A percentile compares a stretch with the other conserved stretches of the same genome.
These are phyloP conservation scores for Mycena latifolia DNA, from an alignment of 768 basidiomycete genomes.

Conservation along the genomic window DNA sequence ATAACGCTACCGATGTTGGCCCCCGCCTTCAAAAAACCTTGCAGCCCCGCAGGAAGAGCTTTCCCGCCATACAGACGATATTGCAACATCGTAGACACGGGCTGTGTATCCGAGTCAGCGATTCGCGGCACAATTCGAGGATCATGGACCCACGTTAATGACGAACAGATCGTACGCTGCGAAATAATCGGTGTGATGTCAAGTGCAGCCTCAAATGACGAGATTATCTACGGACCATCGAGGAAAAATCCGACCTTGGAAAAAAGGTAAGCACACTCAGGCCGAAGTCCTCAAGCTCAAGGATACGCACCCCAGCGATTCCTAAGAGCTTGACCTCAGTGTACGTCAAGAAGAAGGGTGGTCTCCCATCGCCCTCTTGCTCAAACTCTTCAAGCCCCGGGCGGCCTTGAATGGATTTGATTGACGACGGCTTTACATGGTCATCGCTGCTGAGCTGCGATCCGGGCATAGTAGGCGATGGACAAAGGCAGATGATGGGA, in stretches of 20 bases:
- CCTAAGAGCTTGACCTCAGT: conserved; percentile 71
- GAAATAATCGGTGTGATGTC: conserved; percentile 39
- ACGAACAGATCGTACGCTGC: conserved; percentile 77
- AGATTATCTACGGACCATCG: conserved; percentile 61
- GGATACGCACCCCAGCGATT: conserved; percentile 67
- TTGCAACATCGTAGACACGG: conserved; percentile 76
- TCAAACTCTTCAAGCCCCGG: conserved; percentile 18
- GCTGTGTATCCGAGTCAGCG: conserved; percentile 49
- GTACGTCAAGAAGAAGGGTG: conserved; percentile 44
- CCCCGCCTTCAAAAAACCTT: conserved; percentile 73
- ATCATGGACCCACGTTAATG: conserved; percentile 62
- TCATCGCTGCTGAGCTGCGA: conserved; percentile 1
- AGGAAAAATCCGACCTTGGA: conserved; percentile 76
- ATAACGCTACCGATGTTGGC: conserved; percentile 83
- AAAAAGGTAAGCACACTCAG: background rate
- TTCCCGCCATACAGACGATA: conserved; percentile 69
- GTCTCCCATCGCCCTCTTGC: conserved; percentile 35
- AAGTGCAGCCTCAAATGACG: background rate
- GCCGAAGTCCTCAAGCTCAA: background rate
- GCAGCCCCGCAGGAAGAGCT: conserved; percentile 63
- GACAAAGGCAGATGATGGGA: too few species aligned
- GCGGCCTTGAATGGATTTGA: conserved; percentile 3
- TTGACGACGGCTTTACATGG: background rate
- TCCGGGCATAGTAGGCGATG: background rate
- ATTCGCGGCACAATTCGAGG: background rate